These are phyloP conservation scores for Stentor roeselii DNA, from an alignment of 73 alveolate genomes.

Conservation along the genomic window DNA sequence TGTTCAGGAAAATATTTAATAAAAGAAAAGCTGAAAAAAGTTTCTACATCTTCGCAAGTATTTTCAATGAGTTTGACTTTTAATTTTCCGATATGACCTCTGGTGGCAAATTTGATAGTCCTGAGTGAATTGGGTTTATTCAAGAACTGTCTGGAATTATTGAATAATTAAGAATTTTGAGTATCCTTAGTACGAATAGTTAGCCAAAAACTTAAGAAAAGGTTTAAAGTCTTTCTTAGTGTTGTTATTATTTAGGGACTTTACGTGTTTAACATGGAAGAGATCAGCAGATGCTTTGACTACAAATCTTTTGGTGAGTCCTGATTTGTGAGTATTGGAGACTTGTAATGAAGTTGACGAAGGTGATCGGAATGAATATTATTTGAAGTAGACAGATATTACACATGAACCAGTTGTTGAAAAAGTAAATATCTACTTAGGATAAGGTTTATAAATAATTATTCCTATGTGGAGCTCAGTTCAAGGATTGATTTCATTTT, in stretches of 20 bases:
- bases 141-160: not conserved
- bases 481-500: not conserved
- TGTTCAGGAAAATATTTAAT: slow-evolving; percentile 5
- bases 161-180: not conserved
- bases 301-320: slow-evolving; percentile 80
- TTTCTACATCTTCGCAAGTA: slow-evolving; percentile 14
- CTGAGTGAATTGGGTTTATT: not conserved
- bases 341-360: slow-evolving; percentile 69
- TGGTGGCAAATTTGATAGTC: not conserved
- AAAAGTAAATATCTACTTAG: slow-evolving; percentile 35
- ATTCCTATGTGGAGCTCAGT: slow-evolving; percentile 49
- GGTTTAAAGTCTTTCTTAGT: slow-evolving; percentile 23
- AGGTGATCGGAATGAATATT: not conserved
- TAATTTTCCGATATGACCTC: not conserved
- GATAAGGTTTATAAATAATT: slow-evolving; percentile 73
- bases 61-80: slow-evolving; percentile 15
- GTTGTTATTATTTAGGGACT: slow-evolving; percentile 84
- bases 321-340: slow-evolving; percentile 82
- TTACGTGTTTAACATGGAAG: slow-evolving; percentile 57
- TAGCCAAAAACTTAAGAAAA: slow-evolving; percentile 17
- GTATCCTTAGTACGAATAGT: slow-evolving; percentile 4
- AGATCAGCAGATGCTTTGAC: slow-evolving; percentile 64
- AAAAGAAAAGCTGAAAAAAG: not conserved
- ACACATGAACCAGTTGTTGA: slow-evolving; percentile 80
- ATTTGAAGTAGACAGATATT: slow-evolving; percentile 67